Base-by-base conservation (phyloP, 768 basidiomycete species). In the Leccinellum rugosiceps region DNA sequence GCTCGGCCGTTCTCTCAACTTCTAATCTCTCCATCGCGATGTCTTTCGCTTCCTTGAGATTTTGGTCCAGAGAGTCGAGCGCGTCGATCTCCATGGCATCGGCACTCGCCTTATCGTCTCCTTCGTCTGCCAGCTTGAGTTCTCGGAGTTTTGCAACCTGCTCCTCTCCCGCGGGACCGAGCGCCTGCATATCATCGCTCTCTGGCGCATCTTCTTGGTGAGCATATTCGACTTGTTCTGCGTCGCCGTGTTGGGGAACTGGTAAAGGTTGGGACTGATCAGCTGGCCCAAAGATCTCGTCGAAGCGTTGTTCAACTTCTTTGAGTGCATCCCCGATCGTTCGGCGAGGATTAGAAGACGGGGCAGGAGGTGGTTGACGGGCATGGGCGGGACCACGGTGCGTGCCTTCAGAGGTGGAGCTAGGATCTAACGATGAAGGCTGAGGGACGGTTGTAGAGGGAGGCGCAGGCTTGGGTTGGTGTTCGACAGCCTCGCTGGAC, bases 151-250 rank as follows among this genome's bases (percentile, higher is more conserved):
- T 90, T 17, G 90, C 87, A 11, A 84, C 82, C 68, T 94, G 85
- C 63, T 96, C 93, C 44, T 92, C 86, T 10, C 82, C 85, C 3
- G 95, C 88, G 1, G 92, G 85, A 6, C 93, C 96, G 21, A 98
- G 81, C 1, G 94, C 93, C 72, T 96, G 93, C 84, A 90, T 90
- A 32, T 87, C 83, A 54, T 87, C 76, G 58, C 83, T 84, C 28
- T 75, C 77, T 49, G 88, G 86, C 38, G 86, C 86, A 2, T 89
- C 62, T 82, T 55, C 79, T 79, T 41, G 90, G 74, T 62, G 63
- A 2, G 56, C 58, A 71, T 96, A 93, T 69, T 97, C 92, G 14
- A 97, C 71, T 62, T 85, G 83, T 8, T 81, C 74, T 3, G 76
- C 65, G 15, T 72, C 70, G 10, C 66, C 71, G 0, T 74, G 68